Base-by-base conservation (phyloP, 257 asterid species). In the Capsicum chinense region DNA sequence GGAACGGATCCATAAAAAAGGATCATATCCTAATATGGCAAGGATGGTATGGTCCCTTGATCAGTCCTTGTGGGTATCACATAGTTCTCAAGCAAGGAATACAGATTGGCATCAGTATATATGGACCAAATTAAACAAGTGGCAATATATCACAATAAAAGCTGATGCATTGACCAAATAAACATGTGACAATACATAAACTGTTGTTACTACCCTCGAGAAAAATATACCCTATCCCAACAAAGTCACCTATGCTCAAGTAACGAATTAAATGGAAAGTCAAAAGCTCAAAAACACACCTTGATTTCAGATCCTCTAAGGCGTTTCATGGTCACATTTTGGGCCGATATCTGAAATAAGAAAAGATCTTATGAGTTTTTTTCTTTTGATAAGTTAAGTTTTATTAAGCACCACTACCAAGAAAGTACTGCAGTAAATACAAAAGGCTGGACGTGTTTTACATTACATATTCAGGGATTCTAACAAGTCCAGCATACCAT, bases 271-370 rank as follows among this genome's bases (percentile, higher is more conserved):
- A 82, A 81, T 15, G 82, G 83, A 59, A 81, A 44, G 64, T 80
- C 80, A 26, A 14, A 48, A 81, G 82, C 71, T 73, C 74, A 48
- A 84, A 35, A 48, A 56, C 54, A 83, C 87, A 94, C 99, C 99
- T 92, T 96, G 80, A 96, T 93, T 88, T 96, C 99, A 82, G 90
- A 86, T 89, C 99, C 99, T 86, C 98, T 86, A 56, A 96, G 88
- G 79, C 97, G 98, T 86, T 92, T 93, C 99, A 96, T 94, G 73
- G 92, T 94, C 94, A 96, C 90, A 85, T 92, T 93, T 90, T 96
- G 99, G 78, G 92, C 87, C 19, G 91, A 87, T 70, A 96, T 92
- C 99, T 96, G 97, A 90, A 91, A 68, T 83, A 83, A 82, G 82
- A 84, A 13, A 73, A 13, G 47, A 52, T 21, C 21, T 50, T 37